A percentile compares a stretch with the other conserved stretches of the same genome.
Evolutionary conservation across 192 early-diverging fungal species (phyloP).

Genomic region (Ambispora gerdemannii): DNA sequence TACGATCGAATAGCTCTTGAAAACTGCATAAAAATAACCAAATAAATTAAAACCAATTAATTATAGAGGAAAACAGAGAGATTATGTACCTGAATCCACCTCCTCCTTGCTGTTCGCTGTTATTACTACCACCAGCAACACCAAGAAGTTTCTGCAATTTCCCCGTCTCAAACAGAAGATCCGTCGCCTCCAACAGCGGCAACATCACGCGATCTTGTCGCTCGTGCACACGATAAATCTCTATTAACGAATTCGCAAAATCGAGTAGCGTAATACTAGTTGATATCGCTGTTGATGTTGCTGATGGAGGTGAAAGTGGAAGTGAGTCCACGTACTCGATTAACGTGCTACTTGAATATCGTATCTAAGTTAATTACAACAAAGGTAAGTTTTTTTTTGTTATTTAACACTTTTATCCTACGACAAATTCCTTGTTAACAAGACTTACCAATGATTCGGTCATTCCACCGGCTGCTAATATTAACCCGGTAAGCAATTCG

Average conservation of each 20-base stretch:
- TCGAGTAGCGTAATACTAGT: conserved; percentile 35
- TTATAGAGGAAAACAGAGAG: not conserved
- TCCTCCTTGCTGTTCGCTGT: conserved; percentile 16
- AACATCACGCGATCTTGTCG: conserved; percentile 65
- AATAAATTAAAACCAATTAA: not conserved
- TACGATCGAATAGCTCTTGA: conserved; percentile 39
- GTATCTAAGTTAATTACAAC: conserved; percentile 44
- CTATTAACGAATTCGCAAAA: conserved; percentile 42
- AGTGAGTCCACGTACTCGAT: conserved; percentile 54
- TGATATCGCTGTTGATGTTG: not conserved
- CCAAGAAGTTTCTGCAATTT: conserved; percentile 34
- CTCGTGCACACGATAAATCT: conserved; percentile 42
- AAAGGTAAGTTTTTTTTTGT: not conserved
- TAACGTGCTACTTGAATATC: conserved; percentile 62
- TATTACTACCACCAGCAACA: conserved; percentile 35
- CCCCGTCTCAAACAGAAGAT: conserved; percentile 60
- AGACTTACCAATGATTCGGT: conserved; percentile 70
- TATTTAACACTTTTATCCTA: too few species aligned
- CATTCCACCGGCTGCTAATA: conserved; percentile 75
- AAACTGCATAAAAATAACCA: conserved; percentile 29
- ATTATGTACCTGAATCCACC: conserved; percentile 7
- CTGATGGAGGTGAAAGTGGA: conserved; percentile 28
- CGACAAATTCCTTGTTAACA: not conserved
- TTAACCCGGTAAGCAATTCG: conserved; percentile 62
- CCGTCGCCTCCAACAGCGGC: conserved; percentile 65